Evolutionary conservation across 164 flowering plant species (phyloP).

Genomic region (Tinospora cordifolia): DNA sequence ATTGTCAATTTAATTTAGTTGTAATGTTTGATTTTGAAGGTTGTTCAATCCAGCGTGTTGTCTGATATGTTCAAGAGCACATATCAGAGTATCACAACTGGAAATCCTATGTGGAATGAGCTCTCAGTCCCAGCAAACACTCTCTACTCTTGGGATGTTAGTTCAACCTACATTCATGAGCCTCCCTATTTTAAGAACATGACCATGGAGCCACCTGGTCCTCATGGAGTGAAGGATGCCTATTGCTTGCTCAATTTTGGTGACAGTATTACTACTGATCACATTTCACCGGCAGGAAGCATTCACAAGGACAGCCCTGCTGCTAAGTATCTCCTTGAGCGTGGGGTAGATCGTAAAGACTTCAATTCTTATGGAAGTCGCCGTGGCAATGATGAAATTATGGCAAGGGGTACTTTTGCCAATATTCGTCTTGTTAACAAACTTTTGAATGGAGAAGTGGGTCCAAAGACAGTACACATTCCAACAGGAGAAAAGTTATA

Average conservation of each 20-base stretch:
- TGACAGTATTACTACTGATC: conserved; percentile 87
- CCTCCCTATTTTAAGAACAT: conserved; percentile 79
- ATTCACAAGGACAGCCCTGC: conserved; percentile 82
- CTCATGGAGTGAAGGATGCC: conserved; percentile 74
- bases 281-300: conserved; percentile 83
- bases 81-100: conserved; percentile 62
- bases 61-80: conserved; percentile 73
- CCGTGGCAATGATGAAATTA: conserved; percentile 79
- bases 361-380: conserved; percentile 87
- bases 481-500: conserved; percentile 37
- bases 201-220: conserved; percentile 81
- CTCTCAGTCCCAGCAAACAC: conserved; percentile 43
- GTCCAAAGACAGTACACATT: conserved; percentile 66
- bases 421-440: conserved; percentile 79
- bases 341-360: conserved; percentile 63
- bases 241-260: conserved; percentile 77
- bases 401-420: conserved; percentile 90
- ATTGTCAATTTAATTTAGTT: conserved; percentile 1
- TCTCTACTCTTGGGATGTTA: conserved; percentile 69
- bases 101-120: conserved; percentile 77
- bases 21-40: conserved; percentile 29
- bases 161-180: conserved; percentile 78
- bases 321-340: conserved; percentile 63
- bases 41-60: conserved; percentile 66
- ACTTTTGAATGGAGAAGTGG: conserved; percentile 81